Evolutionary conservation across 805 yeast genomes (phyloP).

Genomic region (Saccharomycopsis fibuligera): DNA sequence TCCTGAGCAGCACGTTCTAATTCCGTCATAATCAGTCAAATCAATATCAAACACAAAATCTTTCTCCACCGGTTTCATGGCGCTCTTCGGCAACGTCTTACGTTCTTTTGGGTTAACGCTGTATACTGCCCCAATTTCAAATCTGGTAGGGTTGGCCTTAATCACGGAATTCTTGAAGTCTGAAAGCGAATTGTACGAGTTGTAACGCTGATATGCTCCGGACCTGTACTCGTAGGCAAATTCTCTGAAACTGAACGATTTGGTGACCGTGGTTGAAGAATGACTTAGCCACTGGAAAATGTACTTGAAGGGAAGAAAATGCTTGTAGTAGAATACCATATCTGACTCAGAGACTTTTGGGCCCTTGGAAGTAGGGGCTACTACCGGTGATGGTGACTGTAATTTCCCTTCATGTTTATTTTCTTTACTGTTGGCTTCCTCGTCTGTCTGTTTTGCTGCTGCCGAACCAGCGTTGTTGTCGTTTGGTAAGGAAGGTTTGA

Average conservation of each 20-base stretch:
- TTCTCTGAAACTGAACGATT: conserved; percentile 81
- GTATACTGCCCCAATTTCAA: conserved; percentile 92
- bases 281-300: conserved; percentile 90
- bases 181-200: conserved; percentile 57
- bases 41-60: conserved; percentile 96
- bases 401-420: no score
- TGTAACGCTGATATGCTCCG: conserved; percentile 88
- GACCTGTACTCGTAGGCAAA: conserved; percentile 85
- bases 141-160: conserved; percentile 75
- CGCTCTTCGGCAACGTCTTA: conserved; percentile 65
- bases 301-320: conserved; percentile 67
- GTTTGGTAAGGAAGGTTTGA: neutral
- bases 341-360: conserved; percentile 49
- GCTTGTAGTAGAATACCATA: conserved; percentile 65
- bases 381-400: neutral
- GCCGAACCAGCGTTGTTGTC: no score
- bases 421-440: no score
- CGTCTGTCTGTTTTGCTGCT: no score
- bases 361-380: no score
- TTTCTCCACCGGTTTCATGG: conserved; percentile 75
- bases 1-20: conserved; percentile 88
- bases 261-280: conserved; percentile 51
- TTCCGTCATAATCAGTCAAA: conserved; percentile 91
- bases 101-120: conserved; percentile 82
- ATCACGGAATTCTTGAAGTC: conserved; percentile 78